A percentile compares a stretch with the other conserved stretches of the same genome.
Conservation (phyloP, 2,329 filamentous ascomycete genomes). For the Aspergillus luchuensis region DNA sequence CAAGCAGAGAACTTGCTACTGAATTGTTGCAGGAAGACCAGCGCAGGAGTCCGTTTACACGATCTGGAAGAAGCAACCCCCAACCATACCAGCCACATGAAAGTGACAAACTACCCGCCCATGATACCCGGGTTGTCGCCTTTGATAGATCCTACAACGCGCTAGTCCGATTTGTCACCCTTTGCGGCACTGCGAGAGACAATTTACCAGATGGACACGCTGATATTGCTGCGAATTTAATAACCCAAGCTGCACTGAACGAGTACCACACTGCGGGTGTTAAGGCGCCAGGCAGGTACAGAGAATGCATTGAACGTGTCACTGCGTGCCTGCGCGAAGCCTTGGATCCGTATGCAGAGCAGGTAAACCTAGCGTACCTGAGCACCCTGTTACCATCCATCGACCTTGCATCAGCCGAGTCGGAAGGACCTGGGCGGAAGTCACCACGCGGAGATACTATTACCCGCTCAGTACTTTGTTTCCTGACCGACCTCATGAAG, state of each 20-base stretch:
- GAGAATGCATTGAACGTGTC: constrained; percentile 52
- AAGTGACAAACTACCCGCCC: constrained; percentile 40
- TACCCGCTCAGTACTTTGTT: constrained; percentile 43
- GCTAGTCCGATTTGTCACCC: constrained; percentile 50
- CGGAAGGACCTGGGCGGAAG: constrained; percentile 30
- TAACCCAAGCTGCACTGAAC: constrained; percentile 55
- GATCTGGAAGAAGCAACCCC: neutral
- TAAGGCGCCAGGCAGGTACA: constrained; percentile 39
- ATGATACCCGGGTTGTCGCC: neutral
- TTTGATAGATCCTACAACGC: neutral
- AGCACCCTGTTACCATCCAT: constrained; percentile 24
- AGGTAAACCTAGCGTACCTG: constrained; percentile 24
- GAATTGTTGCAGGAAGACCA: neutral
- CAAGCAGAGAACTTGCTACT: constrained; percentile 15
- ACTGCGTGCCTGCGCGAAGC: constrained; percentile 36
- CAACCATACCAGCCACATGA: constrained; percentile 23
- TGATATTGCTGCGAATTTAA: constrained; percentile 50
- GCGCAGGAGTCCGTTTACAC: no score
- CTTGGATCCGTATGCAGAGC: constrained; percentile 31
- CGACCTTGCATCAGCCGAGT: constrained; percentile 21
- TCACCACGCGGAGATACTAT: constrained; percentile 40
- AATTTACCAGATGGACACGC: constrained; percentile 38
- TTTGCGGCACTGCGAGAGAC: constrained; percentile 45
- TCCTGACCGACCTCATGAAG: constrained; percentile 47
- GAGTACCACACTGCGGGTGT: constrained; percentile 47